Percentiles rank a stretch among this genome's conserved stretches.
Conservation (phyloP, 1,284 basidiomycete genomes). For the Tremellales sp. region DNA sequence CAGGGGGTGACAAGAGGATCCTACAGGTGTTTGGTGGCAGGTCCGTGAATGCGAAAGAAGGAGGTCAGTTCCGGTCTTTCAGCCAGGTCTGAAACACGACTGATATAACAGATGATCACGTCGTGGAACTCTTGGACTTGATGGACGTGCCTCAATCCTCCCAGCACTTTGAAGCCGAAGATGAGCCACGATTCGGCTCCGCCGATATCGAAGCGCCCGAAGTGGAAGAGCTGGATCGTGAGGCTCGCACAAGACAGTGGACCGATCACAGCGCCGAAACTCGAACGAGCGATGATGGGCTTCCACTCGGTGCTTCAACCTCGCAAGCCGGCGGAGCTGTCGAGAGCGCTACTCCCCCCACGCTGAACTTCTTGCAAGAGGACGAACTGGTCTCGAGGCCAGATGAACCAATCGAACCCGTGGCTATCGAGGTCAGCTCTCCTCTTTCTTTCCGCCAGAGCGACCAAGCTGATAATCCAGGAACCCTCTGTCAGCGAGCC, state of each 20-base stretch:
- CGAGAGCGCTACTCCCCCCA: constrained; percentile 2
- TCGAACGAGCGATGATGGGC: neutral
- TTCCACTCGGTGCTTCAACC: neutral
- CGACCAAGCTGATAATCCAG: neutral
- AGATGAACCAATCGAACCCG: neutral
- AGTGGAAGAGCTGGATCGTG: neutral
- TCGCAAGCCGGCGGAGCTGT: neutral
- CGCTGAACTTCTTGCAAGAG: constrained; percentile 43
- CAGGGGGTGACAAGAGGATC: constrained; percentile 26
- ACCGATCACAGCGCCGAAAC: neutral
- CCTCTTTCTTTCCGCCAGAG: neutral
- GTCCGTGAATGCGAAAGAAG: constrained; percentile 27
- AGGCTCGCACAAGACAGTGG: neutral
- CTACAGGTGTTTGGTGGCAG: constrained; percentile 23
- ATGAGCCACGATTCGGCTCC: too few relatives aligned
- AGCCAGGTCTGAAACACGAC: neutral
- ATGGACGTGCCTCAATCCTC: constrained; percentile 7
- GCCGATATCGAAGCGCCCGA: too few relatives aligned
- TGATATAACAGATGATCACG: constrained; percentile 29
- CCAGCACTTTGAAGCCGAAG: neutral
- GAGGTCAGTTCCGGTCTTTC: constrained; percentile 23
- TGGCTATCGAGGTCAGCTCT: neutral
- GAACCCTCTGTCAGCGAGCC: too few relatives aligned
- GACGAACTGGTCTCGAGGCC: constrained; percentile 30
- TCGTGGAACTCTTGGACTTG: constrained; percentile 34